Percentiles rank a stretch among this genome's conserved stretches.
Conservation (phyloP, 2,329 filamentous ascomycete genomes). For the Monosporascus sp. region DNA sequence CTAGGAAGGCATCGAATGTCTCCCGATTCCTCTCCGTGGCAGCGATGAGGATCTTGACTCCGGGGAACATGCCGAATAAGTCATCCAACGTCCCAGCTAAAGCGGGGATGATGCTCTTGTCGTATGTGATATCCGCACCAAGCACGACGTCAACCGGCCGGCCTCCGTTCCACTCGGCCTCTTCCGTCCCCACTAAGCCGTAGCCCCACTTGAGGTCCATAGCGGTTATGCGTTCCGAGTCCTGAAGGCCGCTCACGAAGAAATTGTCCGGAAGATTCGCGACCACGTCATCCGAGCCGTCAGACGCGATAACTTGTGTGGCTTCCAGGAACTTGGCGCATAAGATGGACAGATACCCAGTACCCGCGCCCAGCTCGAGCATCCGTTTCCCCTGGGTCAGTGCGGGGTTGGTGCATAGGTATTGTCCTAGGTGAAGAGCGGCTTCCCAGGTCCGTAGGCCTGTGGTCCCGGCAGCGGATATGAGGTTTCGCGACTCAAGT, state of each 20-base stretch:
- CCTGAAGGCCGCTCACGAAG: conserved; percentile 60
- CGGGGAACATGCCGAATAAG: conserved; percentile 52
- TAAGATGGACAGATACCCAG: conserved; percentile 68
- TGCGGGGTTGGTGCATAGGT: conserved; percentile 46
- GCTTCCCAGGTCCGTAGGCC: conserved; percentile 80
- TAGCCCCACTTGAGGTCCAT: conserved; percentile 62
- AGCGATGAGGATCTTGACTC: conserved; percentile 58
- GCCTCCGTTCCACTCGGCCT: conserved; percentile 45
- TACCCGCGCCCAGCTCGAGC: conserved; percentile 71
- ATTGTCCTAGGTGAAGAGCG: conserved; percentile 66
- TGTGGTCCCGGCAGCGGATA: conserved; percentile 68
- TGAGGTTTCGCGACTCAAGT: conserved; percentile 62
- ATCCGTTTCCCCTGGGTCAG: conserved; percentile 51
- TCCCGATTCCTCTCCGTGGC: conserved; percentile 65
- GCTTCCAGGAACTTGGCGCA: conserved; percentile 63
- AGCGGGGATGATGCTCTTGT: conserved; percentile 55
- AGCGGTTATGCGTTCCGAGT: conserved; percentile 36
- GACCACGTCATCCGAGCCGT: conserved; percentile 69
- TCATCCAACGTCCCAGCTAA: conserved; percentile 61
- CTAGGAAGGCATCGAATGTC: conserved; percentile 62
- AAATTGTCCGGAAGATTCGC: conserved; percentile 62
- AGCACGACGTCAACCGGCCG: conserved; percentile 57
- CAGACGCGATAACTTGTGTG: conserved; percentile 59
- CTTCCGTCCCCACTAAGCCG: conserved; percentile 52
- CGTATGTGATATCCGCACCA: conserved; percentile 76